Percentiles rank a stretch among this genome's conserved stretches.
Conservation (phyloP, 2,329 filamentous ascomycete species). For the Exophiala oligosperma region DNA sequence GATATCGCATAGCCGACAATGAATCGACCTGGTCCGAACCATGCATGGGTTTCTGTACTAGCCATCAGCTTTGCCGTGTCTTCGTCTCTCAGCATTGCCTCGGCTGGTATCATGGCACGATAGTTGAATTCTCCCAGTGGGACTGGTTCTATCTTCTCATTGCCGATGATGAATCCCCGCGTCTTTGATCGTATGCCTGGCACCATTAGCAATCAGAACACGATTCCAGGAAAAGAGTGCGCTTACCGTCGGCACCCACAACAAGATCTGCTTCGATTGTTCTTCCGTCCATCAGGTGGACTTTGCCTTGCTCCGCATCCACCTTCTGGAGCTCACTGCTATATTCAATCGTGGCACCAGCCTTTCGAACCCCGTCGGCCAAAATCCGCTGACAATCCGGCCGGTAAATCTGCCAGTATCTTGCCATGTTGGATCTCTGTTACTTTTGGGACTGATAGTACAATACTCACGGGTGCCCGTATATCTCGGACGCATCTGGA, state of each 20-base stretch:
- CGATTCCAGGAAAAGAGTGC: not conserved
- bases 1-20: slow-evolving; percentile 13
- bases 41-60: slow-evolving; percentile 2
- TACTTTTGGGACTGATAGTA: not conserved
- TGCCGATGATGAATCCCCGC: slow-evolving; percentile 1
- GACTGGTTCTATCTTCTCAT: not conserved
- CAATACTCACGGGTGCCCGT: slow-evolving; percentile 18
- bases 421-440: not conserved
- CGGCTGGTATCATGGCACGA: slow-evolving; percentile 16
- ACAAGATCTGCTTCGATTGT: slow-evolving; percentile 14
- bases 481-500: slow-evolving; percentile 27
- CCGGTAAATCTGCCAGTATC: slow-evolving; percentile 34
- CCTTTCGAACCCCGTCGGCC: slow-evolving; percentile 28
- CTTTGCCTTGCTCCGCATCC: slow-evolving; percentile 1
- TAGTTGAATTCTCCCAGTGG: not conserved
- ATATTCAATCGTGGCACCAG: slow-evolving; percentile 13
- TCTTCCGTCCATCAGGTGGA: slow-evolving; percentile 4
- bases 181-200: not conserved
- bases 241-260: slow-evolving; percentile 15
- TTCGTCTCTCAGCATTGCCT: slow-evolving; percentile 10
- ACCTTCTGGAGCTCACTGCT: slow-evolving; percentile 3
- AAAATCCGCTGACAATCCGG: slow-evolving; percentile 36
- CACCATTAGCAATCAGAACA: not conserved
- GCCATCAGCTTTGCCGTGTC: not conserved
- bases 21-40: slow-evolving; percentile 10